Percentiles rank a stretch among this genome's conserved stretches.
phyloP scores from a whole-genome alignment of 306 rosid genomes.

The Prinsepia uniflora region DNA sequence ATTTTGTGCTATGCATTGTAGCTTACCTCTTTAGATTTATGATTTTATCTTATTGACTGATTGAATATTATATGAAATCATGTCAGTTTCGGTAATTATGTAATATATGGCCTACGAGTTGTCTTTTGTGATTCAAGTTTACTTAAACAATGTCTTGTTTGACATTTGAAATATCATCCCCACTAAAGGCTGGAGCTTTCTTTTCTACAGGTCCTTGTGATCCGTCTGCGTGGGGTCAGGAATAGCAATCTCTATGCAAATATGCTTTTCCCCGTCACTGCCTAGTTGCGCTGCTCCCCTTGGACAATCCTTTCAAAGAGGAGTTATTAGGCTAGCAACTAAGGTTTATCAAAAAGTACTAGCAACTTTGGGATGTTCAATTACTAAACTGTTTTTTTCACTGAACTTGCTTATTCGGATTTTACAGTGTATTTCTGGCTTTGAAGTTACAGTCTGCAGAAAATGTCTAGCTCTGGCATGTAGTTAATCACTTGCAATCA shows the following conservation, averaged over 20 bases:
- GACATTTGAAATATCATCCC: not conserved
- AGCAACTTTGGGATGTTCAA: constrained; percentile 56
- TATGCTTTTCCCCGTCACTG: constrained; percentile 25
- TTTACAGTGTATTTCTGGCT: constrained; percentile 5
- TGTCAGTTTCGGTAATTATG: not conserved
- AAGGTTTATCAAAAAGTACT: constrained; percentile 47
- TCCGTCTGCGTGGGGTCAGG: constrained; percentile 43
- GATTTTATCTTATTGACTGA: too few relatives aligned
- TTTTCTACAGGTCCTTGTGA: constrained; percentile 44
- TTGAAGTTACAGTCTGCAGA: constrained; percentile 42
- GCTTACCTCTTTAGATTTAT: not conserved
- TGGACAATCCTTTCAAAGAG: constrained; percentile 32
- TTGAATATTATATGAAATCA: not conserved
- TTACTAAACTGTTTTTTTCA: constrained; percentile 22
- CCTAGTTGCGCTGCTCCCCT: constrained; percentile 20
- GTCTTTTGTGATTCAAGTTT: not conserved
- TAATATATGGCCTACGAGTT: not conserved
- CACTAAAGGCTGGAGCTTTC: not conserved
- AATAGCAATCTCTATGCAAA: constrained; percentile 36
- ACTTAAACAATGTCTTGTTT: not conserved
- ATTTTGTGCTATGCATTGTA: not conserved
- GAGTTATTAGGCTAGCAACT: constrained; percentile 23
- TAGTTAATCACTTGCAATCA: constrained; percentile 36
- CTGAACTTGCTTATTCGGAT: constrained; percentile 7
- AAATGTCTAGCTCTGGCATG: constrained; percentile 43